Base-by-base conservation (phyloP, 2,329 filamentous ascomycete genomes). In the Salinomyces thailandicus region DNA sequence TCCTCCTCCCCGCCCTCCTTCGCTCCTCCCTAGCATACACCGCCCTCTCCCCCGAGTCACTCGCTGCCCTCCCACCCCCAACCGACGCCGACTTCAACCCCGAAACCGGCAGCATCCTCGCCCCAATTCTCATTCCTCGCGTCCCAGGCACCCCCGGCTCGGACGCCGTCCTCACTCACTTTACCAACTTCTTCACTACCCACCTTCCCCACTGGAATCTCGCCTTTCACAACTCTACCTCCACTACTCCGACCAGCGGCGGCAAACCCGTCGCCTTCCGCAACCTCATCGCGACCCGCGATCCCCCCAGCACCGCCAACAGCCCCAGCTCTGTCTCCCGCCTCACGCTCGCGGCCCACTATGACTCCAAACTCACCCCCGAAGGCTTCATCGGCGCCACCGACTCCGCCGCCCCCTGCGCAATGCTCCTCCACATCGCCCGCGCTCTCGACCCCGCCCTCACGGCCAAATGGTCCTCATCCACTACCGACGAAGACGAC, bases 391-490 rank as follows among this genome's bases (percentile, higher is more conserved):
- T 98, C 40, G 91, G 91, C 0, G 91, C 89, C 0, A 93, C 77
- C 11, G 91, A 98, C 56, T 94, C 85, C 51, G 91, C 91, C 1
- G 91, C 84, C 13, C 87, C 91, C 7, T 96, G 89, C 60, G 91
- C 91, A 0, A 86, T 96, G 71, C 69, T 98, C 40, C 73, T 98
- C 75, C 84, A 94, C 57, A 77, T 81, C 9, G 84, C 87, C 43
- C 71, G 79, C 47, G 83, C 77, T 45, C 75, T 98, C 31, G 87
- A 96, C 52, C 70, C 66, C 1, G 85, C 83, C 2, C 63, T 96
- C 56, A 83, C 79, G 18, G 72, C 71, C 55, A 93, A 89, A 62
- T 96, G 91, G 84, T 9, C 22, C 22, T 26, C 22, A 8, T 17
- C 70, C 19, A n/a, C n/a, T n/a, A 84, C 87, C 74, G 60, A 75